Percentiles rank a stretch among this genome's conserved stretches.
These are phyloP conservation scores for Alternaria triticimaculans DNA, from an alignment of 2,329 filamentous ascomycete genomes.

Conservation along the genomic window DNA sequence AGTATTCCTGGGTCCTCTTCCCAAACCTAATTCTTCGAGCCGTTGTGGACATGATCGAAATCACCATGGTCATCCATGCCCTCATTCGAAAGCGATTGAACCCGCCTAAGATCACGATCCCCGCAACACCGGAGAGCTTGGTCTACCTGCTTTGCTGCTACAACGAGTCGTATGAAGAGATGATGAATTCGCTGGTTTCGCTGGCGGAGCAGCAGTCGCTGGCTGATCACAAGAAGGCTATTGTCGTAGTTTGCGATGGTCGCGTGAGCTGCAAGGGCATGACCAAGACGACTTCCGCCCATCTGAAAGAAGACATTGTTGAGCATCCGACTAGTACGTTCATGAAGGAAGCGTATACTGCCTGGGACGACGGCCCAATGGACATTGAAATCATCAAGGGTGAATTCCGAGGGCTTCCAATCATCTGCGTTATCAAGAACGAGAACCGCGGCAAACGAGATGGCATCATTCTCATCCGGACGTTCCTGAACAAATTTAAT, in stretches of 20 bases:
- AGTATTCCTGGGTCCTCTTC: background rate
- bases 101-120: background rate
- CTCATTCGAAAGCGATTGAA: background rate
- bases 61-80: background rate
- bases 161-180: constrained; percentile 4
- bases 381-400: constrained; percentile 4
- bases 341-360: background rate
- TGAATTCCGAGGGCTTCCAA: constrained; percentile 4
- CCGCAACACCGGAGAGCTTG: background rate
- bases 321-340: background rate
- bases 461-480: constrained; percentile 2
- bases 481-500: constrained; percentile 7
- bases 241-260: constrained; percentile 8
- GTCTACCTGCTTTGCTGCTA: constrained; percentile 7
- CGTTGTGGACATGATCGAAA: constrained; percentile 1
- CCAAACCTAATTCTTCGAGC: background rate
- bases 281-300: constrained; percentile 5
- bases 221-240: constrained; percentile 5
- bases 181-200: constrained; percentile 7
- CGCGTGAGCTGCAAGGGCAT: constrained; percentile 7
- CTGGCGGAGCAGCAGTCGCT: constrained; percentile 4
- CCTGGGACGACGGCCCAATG: constrained; percentile 6
- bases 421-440: constrained; percentile 9
- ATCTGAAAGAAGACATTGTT: constrained; percentile 7
- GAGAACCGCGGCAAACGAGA: constrained; percentile 12